Evolutionary conservation across 2,329 filamentous ascomycete species (phyloP).

Genomic region (Colletotrichum nymphaeae): DNA sequence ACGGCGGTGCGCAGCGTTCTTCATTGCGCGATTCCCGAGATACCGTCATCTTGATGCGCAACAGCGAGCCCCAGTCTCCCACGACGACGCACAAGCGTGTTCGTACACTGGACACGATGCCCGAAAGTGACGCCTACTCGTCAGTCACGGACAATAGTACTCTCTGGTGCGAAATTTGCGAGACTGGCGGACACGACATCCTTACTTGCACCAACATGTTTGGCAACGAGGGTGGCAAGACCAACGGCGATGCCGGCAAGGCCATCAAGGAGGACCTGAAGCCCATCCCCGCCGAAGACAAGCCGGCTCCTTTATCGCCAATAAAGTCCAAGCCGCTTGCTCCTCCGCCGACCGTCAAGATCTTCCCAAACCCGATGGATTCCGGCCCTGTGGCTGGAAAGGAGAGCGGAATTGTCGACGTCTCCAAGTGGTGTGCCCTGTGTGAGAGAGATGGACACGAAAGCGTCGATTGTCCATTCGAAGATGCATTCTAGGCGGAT

Average conservation of each 20-base stretch:
- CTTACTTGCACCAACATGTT: conserved; percentile 95
- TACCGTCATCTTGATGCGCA: conserved; percentile 69
- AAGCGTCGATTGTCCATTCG: conserved; percentile 93
- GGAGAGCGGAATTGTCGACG: conserved; percentile 81
- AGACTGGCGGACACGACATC: conserved; percentile 91
- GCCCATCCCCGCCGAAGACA: conserved; percentile 53
- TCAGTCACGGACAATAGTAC: conserved; percentile 78
- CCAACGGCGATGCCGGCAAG: conserved; percentile 41
- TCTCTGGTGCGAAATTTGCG: conserved; percentile 96
- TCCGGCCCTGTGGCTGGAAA: conserved; percentile 80
- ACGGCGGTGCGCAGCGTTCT: conserved; percentile 63
- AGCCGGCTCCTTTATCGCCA: conserved; percentile 67
- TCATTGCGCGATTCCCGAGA: conserved; percentile 75
- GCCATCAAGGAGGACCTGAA: conserved; percentile 51
- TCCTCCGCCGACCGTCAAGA: conserved; percentile 54
- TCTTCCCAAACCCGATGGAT: conserved; percentile 72
- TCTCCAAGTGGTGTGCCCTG: conserved; percentile 94
- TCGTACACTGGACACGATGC: conserved; percentile 74
- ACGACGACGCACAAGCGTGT: conserved; percentile 62
- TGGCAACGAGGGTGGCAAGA: conserved; percentile 56
- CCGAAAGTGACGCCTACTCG: conserved; percentile 76
- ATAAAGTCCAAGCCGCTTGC: conserved; percentile 57
- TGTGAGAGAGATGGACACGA: conserved; percentile 97
- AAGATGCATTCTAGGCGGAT: conserved; percentile 74
- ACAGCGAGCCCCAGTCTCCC: conserved; percentile 58